Percentiles rank a stretch among this genome's conserved stretches.
Evolutionary conservation across 2,329 filamentous ascomycete genomes (phyloP).

Genomic region (Uncinocarpus reesii): DNA sequence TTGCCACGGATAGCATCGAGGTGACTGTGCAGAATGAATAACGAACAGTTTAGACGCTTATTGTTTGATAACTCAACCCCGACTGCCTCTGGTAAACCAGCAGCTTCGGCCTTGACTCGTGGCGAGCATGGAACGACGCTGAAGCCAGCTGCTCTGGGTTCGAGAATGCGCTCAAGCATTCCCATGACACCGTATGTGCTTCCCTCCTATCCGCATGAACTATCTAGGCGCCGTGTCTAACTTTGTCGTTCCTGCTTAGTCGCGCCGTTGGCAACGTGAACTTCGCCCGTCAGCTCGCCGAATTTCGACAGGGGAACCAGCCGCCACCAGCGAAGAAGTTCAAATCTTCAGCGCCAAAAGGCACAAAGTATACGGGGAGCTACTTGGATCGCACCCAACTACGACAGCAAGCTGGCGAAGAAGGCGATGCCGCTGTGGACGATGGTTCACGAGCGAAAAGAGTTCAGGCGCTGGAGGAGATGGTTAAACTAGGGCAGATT

Average conservation of each 20-base stretch:
- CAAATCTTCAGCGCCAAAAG: conserved; percentile 67
- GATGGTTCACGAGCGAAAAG: conserved; percentile 43
- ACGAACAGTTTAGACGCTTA: conserved; percentile 82
- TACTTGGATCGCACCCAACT: conserved; percentile 73
- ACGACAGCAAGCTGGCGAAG: conserved; percentile 47
- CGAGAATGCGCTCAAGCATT: conserved; percentile 66
- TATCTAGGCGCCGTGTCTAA: not conserved
- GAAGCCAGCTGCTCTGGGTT: conserved; percentile 54
- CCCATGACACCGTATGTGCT: conserved; percentile 80
- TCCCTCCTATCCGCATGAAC: conserved; percentile 11
- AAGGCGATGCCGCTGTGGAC: conserved; percentile 38
- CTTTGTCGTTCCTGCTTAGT: conserved; percentile 32
- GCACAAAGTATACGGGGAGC: conserved; percentile 64
- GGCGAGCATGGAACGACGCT: conserved; percentile 20
- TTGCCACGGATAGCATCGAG: not conserved
- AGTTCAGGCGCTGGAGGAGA: conserved; percentile 69
- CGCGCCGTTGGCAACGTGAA: conserved; percentile 58
- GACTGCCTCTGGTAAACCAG: conserved; percentile 25
- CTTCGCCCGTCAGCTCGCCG: conserved; percentile 75
- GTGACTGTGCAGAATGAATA: conserved; percentile 59
- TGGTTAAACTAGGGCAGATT: conserved; percentile 73
- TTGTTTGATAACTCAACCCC: conserved; percentile 47
- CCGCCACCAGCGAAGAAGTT: conserved; percentile 60
- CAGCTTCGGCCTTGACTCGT: conserved; percentile 12
- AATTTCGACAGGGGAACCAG: conserved; percentile 49